These are phyloP conservation scores for Acacia melanoxylon DNA, from an alignment of 306 rosid genomes.

Conservation along the genomic window DNA sequence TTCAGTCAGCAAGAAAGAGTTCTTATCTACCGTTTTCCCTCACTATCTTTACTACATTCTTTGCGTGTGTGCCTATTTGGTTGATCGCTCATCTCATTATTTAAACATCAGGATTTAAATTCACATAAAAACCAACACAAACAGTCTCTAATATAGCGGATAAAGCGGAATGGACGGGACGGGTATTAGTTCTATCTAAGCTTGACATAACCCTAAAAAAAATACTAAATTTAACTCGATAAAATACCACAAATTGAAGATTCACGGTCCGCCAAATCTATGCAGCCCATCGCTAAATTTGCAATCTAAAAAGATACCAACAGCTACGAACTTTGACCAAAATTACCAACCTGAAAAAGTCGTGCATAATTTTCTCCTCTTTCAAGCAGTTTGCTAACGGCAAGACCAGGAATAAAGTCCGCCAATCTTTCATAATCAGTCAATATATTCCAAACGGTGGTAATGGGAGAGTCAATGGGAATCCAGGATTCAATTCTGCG, in stretches of 20 bases:
- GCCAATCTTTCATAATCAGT: slow-evolving; percentile 85
- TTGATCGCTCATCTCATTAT: background rate
- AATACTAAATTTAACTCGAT: background rate
- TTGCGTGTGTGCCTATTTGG: background rate
- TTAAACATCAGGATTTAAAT: background rate
- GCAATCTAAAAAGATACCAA: slow-evolving; percentile 12
- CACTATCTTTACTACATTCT: background rate
- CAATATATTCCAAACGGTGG: slow-evolving; percentile 61
- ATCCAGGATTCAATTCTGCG: slow-evolving; percentile 70
- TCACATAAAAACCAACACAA: background rate
- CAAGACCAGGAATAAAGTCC: slow-evolving; percentile 87
- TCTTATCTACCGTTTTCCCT: background rate
- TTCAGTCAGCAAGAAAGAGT: background rate
- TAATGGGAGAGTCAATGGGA: slow-evolving; percentile 54
- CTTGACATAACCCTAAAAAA: background rate
- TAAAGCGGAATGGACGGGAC: background rate
- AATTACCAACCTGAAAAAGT: slow-evolving; percentile 61
- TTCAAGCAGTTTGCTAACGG: slow-evolving; percentile 58
- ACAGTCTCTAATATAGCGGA: background rate
- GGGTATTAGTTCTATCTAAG: background rate
- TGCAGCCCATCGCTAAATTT: slow-evolving; percentile 20
- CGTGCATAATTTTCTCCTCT: slow-evolving; percentile 58
- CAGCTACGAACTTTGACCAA: background rate
- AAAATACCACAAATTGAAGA: background rate
- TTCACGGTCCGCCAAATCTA: background rate